Percentiles rank a stretch among this genome's conserved stretches.
These are phyloP conservation scores for Pichia sp. DNA, from an alignment of 1,139 yeast genomes.

Conservation along the genomic window DNA sequence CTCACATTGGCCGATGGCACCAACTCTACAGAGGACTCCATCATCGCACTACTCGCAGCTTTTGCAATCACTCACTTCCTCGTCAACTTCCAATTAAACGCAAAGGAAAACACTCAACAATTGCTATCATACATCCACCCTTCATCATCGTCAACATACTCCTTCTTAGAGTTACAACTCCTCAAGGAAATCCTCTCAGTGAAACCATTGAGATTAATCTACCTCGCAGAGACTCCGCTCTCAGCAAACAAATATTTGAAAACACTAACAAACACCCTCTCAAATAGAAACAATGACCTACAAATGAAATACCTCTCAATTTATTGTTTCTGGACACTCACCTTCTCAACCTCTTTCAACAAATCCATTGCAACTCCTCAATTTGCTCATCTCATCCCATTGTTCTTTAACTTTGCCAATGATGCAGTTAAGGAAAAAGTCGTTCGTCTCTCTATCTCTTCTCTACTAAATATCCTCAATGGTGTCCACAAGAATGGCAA, in stretches of 20 bases:
- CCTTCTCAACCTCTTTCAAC: slow-evolving; percentile 53
- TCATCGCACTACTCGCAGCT: too few species aligned
- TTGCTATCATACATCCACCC: too few species aligned
- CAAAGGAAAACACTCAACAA: too few species aligned
- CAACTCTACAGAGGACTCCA: too few species aligned
- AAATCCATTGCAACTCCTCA: slow-evolving; percentile 38
- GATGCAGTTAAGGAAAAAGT: slow-evolving; percentile 89
- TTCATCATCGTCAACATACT: too few species aligned
- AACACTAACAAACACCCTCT: slow-evolving; percentile 2
- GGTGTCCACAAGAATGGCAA: too few species aligned
- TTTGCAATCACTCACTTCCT: too few species aligned
- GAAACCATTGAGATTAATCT: slow-evolving; percentile 50
- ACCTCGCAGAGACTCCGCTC: slow-evolving; percentile 33
- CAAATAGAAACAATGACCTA: slow-evolving; percentile 43
- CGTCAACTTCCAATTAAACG: too few species aligned
- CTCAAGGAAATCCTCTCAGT: slow-evolving; percentile 54
- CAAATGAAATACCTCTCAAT: slow-evolving; percentile 81
- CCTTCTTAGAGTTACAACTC: too few species aligned
- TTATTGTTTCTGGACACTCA: slow-evolving; percentile 75
- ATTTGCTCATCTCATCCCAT: slow-evolving; percentile 53
- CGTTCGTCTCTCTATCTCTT: slow-evolving; percentile 72
- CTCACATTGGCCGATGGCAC: too few species aligned
- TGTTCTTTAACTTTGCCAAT: slow-evolving; percentile 44
- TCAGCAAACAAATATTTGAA: neutral
- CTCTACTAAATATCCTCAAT: slow-evolving; percentile 52